These are phyloP conservation scores for Tripidium arundinaceum DNA, from an alignment of 202 grass and related monocot species.

Conservation along the genomic window DNA sequence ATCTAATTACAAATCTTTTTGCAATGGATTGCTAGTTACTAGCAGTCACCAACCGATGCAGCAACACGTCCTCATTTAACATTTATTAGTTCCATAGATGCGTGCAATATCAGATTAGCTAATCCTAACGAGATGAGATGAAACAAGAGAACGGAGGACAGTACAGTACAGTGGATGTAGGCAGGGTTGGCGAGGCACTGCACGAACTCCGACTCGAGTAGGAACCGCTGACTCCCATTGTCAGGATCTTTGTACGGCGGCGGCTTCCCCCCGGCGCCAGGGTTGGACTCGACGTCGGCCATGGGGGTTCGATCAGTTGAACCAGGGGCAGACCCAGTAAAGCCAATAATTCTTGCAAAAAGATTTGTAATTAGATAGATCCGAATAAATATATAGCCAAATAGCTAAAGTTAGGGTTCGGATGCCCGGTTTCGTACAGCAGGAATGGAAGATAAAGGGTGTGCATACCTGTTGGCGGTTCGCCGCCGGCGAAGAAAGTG, in stretches of 20 bases:
- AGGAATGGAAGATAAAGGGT: no score
- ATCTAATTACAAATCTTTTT: no score
- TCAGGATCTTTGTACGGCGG: constrained; percentile 71
- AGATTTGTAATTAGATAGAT: neutral
- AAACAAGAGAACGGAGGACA: neutral
- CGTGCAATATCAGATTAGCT: neutral
- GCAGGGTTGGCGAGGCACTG: constrained; percentile 98
- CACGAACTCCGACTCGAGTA: constrained; percentile 85
- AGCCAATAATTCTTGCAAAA: neutral
- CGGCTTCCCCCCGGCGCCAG: constrained; percentile 34
- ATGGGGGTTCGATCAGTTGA: neutral
- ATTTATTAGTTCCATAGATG: neutral
- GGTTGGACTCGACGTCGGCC: neutral
- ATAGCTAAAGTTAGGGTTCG: no score
- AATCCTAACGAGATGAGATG: constrained; percentile 8
- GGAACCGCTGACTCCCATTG: constrained; percentile 64
- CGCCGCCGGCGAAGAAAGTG: no score
- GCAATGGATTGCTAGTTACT: neutral
- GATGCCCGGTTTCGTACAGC: no score
- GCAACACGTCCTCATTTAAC: neutral
- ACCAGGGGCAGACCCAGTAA: neutral
- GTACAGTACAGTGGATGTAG: constrained; percentile 86
- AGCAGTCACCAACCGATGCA: neutral
- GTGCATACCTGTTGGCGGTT: no score
- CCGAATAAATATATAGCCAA: neutral